A percentile compares a stretch with the other conserved stretches of the same genome.
These are phyloP conservation scores for Fonsecaea pedrosoi DNA, from an alignment of 2,329 filamentous ascomycete genomes.

Conservation along the genomic window DNA sequence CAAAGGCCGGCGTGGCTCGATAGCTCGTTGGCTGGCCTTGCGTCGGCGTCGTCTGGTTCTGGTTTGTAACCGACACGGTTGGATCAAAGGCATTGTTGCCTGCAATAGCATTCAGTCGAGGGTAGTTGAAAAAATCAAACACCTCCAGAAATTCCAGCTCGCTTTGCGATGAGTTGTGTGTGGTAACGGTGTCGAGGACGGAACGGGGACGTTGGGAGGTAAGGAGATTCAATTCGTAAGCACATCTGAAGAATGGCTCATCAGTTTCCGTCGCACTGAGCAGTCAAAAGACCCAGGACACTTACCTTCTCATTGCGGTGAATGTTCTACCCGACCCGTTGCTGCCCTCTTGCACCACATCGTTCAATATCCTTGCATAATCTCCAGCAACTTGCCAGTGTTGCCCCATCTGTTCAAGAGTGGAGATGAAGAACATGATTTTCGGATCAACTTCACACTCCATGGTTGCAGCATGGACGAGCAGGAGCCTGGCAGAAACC, in stretches of 20 bases:
- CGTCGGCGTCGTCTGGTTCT: slow-evolving; percentile 24
- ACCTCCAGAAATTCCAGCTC: slow-evolving; percentile 90
- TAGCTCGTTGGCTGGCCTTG: slow-evolving; percentile 22
- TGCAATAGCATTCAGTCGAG: slow-evolving; percentile 60
- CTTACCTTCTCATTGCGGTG: slow-evolving; percentile 87
- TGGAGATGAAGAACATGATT: slow-evolving; percentile 81
- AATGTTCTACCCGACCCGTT: slow-evolving; percentile 69
- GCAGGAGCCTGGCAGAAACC: slow-evolving; percentile 84
- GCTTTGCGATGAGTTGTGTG: slow-evolving; percentile 44
- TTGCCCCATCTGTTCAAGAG: slow-evolving; percentile 77
- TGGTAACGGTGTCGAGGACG: slow-evolving; percentile 38
- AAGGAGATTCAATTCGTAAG: slow-evolving; percentile 77
- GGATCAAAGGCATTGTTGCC: slow-evolving; percentile 24
- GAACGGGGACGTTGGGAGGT: slow-evolving; percentile 76
- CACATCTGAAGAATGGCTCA: slow-evolving; percentile 1
- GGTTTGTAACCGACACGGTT: slow-evolving; percentile 11
- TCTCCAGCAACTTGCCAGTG: slow-evolving; percentile 86
- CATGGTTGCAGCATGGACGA: slow-evolving; percentile 79
- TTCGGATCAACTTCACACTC: slow-evolving; percentile 72
- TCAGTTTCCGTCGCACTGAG: neutral
- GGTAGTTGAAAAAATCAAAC: slow-evolving; percentile 94
- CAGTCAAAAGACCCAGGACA: slow-evolving; percentile 52
- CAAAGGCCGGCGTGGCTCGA: slow-evolving; percentile 48
- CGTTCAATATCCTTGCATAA: slow-evolving; percentile 78
- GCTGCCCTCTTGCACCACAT: slow-evolving; percentile 76